Base-by-base conservation (phyloP, 2,329 filamentous ascomycete species). In the Raffaelea ambrosiae region DNA sequence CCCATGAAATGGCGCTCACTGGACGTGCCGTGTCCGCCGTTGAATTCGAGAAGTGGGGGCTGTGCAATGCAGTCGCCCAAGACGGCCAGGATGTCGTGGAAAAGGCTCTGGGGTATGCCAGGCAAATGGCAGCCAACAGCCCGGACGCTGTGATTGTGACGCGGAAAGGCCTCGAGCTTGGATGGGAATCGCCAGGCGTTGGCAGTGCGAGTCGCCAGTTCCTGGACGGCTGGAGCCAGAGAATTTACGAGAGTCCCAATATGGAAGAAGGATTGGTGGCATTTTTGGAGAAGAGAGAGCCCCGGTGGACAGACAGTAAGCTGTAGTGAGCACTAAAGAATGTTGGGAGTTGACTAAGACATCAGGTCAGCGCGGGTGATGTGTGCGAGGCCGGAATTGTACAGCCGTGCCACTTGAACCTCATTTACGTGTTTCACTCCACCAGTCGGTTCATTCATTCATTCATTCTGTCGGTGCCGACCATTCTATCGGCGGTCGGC, bases 61-160 rank as follows among this genome's bases (percentile, higher is more conserved):
- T 89, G 10, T 76, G 88, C 23, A 87, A 85, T 60, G 70, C 71
- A 47, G 70, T 86, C 19, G 77, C 84, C 44, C 62, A 62, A 4
- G 64, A 60, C 13, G 65, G 61, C 3, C 57, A 66, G 26, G 73
- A 82, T 16, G 70, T 83, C 8, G 65, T 67, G 13, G 74, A 72
- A 54, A n/a, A n/a, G n/a, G 83, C 84, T 31, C 57, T 89, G 31
- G 65, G 69, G 50, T 70, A 83, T 61, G 86, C 86, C 20, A 63
- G 61, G 42, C 66, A 71, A 57, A 77, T 90, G 57, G 77, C 77
- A 38, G 72, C 61, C 49, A 83, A 85, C 63, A 87, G 83, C 57
- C 87, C 86, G 2, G 87, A 93, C 63, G 74, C 83, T 40, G 76
- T 91, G 36, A 79, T 90, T 57, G 81, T 88, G 13, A 82, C 72